Evolutionary conservation across 2,329 filamentous ascomycete species (phyloP), one percentile per base, ranked within the genome.

Genomic region (Scytalidium sp.): DNA sequence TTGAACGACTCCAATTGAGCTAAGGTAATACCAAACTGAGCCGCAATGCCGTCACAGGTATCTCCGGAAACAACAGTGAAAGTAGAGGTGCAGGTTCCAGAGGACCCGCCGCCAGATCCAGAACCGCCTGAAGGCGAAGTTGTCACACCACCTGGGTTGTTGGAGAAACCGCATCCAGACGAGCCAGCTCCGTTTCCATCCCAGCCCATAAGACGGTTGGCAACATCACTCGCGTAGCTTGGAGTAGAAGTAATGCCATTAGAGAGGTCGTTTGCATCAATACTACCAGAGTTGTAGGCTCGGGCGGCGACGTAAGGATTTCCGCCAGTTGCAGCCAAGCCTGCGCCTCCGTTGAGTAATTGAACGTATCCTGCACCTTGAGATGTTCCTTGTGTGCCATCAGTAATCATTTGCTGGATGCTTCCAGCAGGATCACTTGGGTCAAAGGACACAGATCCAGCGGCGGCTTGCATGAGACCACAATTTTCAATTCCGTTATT

Each of bases 301-400:
- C 63, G 52, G 41, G 57, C 51, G n/a, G 58, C 63, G 19, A 55
- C 54, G 43, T 64, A 66, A n/a, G 58, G 55, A 45, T 62, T 61
- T 25, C 32, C 32, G 32, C 13, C 13, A 36, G 32, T n/a, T 36
- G 32, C 17, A n/a, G 13, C 17, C 8, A n/a, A 10, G 32, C 32
- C 17, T 6, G 17, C 32, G 4, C 32, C 32, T 10, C 46, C 36
- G 27, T 25, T 46, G 23, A 50, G 32, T 43, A 52, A 52, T 43
- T 62, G 58, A n/a, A 53, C 52, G 15, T 59, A 46, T 22, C 58
- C 58, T 25, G 54, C 51, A 7, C 59, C 59, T 2, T 45, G 19
- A 7, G 43, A 27, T 10, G 59, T 62, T 11, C 59, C 59, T 47
- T 60, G 53, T 11, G 56, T 59, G 9, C 59, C 59, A 46, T 62